Evolutionary conservation across 31 red algal genomes (phyloP).

Genomic region (Porphyra umbilicalis): DNA sequence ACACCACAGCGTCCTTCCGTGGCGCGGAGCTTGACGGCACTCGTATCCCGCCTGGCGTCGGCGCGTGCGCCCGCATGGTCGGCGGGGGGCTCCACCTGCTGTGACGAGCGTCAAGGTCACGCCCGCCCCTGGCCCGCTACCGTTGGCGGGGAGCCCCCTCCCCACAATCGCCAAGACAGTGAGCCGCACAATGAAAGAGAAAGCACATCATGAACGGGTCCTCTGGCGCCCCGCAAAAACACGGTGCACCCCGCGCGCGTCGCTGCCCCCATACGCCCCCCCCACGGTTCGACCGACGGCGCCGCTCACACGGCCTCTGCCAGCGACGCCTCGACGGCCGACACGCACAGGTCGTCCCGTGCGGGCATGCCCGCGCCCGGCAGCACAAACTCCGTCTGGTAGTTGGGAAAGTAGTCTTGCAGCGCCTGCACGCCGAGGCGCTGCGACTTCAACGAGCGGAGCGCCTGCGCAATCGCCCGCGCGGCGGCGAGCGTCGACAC

Average conservation of each 20-base stretch:
- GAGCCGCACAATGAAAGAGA: no score
- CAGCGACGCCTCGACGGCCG: background rate
- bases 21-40: no score
- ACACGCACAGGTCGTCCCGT: background rate
- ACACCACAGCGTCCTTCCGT: no score
- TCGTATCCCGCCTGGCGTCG: no score
- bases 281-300: background rate
- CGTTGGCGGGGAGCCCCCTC: no score
- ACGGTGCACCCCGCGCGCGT: background rate
- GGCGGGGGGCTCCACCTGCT: no score
- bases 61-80: no score
- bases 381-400: background rate
- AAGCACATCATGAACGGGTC: no score
- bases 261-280: background rate
- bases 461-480: slow-evolving; percentile 78
- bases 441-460: slow-evolving; percentile 81
- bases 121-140: no score
- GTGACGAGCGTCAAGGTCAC: no score
- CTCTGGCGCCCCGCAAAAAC: no score
- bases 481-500: slow-evolving; percentile 94
- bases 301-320: background rate
- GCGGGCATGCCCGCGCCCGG: background rate
- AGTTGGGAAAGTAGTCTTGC: slow-evolving; percentile 69
- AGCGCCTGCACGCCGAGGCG: slow-evolving; percentile 77
- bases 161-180: no score